phyloP scores from a whole-genome alignment of 345 rosid genomes.

The Brassica incana region DNA sequence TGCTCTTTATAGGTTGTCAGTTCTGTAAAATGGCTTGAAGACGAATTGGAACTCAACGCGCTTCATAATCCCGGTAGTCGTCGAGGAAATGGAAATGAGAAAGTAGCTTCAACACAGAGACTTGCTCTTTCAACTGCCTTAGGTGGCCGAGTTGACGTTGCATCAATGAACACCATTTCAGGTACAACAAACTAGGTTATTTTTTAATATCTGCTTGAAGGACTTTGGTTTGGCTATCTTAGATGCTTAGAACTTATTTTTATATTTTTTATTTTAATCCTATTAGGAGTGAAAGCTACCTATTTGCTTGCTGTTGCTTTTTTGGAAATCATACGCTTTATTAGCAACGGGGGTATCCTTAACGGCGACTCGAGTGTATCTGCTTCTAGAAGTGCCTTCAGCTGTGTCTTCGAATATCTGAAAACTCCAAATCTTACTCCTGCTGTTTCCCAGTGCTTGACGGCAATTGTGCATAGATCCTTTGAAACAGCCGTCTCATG shows the following conservation, averaged over 20 bases:
- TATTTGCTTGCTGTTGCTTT: slow-evolving; percentile 99
- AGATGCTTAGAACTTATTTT: slow-evolving; percentile 15
- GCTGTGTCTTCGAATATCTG: slow-evolving; percentile 94
- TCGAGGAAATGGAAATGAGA: slow-evolving; percentile 89
- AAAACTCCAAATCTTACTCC: slow-evolving; percentile 41
- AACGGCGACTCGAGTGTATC: slow-evolving; percentile 68
- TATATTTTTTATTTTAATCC: slow-evolving; percentile 26
- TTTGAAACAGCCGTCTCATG: slow-evolving; percentile 88
- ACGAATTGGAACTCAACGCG: slow-evolving; percentile 95
- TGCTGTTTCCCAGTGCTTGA: slow-evolving; percentile 19
- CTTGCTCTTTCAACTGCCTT: slow-evolving; percentile 90
- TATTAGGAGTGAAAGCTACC: slow-evolving; percentile 94
- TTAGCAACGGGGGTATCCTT: slow-evolving; percentile 97
- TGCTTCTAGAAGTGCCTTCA: slow-evolving; percentile 92
- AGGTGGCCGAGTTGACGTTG: slow-evolving; percentile 88
- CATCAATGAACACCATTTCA: slow-evolving; percentile 91
- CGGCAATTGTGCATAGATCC: slow-evolving; percentile 71
- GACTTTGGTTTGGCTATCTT: slow-evolving; percentile 18
- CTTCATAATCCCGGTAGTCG: slow-evolving; percentile 96
- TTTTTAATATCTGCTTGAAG: slow-evolving; percentile 9
- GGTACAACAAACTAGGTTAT: slow-evolving; percentile 46
- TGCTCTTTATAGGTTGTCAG: slow-evolving; percentile 74
- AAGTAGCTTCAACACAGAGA: slow-evolving; percentile 85
- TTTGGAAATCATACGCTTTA: slow-evolving; percentile 91
- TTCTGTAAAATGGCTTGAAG: slow-evolving; percentile 99